Evolutionary conservation across 2,329 filamentous ascomycete species (phyloP), one percentile per base, ranked within the genome.

Genomic region (Exophiala lecanii-corni): DNA sequence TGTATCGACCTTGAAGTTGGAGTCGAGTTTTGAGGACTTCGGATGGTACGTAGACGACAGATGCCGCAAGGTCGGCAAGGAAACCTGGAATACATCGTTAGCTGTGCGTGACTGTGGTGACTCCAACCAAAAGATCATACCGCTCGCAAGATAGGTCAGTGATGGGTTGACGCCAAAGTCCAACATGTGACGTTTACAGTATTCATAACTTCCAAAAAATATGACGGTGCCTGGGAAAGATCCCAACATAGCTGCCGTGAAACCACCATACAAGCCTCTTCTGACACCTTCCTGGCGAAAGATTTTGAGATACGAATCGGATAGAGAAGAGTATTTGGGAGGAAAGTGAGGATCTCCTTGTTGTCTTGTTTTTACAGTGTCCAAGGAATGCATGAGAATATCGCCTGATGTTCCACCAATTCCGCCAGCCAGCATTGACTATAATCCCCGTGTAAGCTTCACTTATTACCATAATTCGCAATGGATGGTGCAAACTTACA

Each of bases 1-100:
- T 94, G 69, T 89, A 85, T 47, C 87, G 86, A 38, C 92, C 94
- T 64, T 98, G 92, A 4, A 98, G 76, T 62, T 98, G 92, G 36
- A 97, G 72, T 17, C 92, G 82, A n/a, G 92, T 98, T 66, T 98
- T 98, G 55, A 98, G 76, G 4, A 98, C 92, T 66, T 98, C 94
- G 9, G 91, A 95, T 3, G 92, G 94, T 3, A 98, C 94, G 61
- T 98, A 98, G 47, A 96, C 78, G 47, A 95, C 75, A 0, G 89
- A 95, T 1, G 92, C 91, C 33, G 87, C 91, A 16, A 96, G 74
- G 61, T 98, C 92, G 49, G 91, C 92, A 47, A 96, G 63, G 57
- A 97, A 89, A n/a, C 91, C 48, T 38, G 35, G 16, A n/a, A n/a
- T n/a, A n/a, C n/a, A n/a, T n/a, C n/a, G n/a, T n/a, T n/a, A n/a